Base-by-base conservation (phyloP, 805 yeast species). In the Hanseniaspora vineae region DNA sequence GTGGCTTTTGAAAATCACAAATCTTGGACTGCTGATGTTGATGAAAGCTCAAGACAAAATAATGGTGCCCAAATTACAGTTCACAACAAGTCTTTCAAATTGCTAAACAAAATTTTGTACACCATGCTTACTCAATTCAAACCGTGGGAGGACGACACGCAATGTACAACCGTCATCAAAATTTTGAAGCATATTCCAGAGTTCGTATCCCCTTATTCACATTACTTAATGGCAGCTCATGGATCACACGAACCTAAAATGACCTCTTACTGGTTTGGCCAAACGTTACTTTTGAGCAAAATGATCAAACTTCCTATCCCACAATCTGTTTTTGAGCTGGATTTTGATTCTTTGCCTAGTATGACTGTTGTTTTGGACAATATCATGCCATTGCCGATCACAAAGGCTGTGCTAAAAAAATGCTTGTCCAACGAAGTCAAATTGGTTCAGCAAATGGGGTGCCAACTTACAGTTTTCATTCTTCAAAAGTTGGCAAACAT, bases 251-350 rank as follows among this genome's bases (percentile, higher is more conserved):
- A 84, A 51, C 95, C 97, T 0, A 76, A 80, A 44, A 66, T 83
- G 48, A 71, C 90, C 1, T 80, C 90, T 12, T 86, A 83, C 66
- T 89, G 94, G 88, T 70, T 87, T 44, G 84, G 92, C 8, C 82
- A 76, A 62, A 75, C 86, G 1, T 67, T 81, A 23, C 61, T 86
- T 2, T 65, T 81, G 42, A 70, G 80, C 1, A 76, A 77, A 49
- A 69, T 84, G 6, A 70, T 85, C n/a, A 69, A 71, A 31, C 54
- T 80, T 2, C 75, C 77, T 1, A 58, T 81, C 8, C 87, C 92
- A 0, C 52, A 51, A 11, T 60, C 64, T 6, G 60, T 70, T 37
- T 42, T 48, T 12, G 52, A 52, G 2, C 58, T 59, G 20, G 58
- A 62, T 33, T 51, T 60, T 20, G 58, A 61, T 46, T 55, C 55